Percentiles rank a stretch among this genome's conserved stretches.
Evolutionary conservation across 2,329 filamentous ascomycete species (phyloP).

Genomic region (Botrytis paeoniae): DNA sequence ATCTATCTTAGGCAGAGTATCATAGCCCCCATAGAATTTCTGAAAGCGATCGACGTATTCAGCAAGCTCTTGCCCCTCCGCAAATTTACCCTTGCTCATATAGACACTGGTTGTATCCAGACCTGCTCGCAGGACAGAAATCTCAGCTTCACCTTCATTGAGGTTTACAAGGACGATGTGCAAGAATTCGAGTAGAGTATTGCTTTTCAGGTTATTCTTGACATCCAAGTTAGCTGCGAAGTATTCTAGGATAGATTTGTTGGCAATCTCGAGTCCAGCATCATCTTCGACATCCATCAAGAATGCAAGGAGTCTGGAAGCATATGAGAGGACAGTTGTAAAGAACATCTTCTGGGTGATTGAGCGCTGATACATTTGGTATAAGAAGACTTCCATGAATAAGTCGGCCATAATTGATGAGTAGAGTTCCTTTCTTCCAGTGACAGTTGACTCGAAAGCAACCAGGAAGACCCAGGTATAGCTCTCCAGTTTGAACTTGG

Average conservation of each 20-base stretch:
- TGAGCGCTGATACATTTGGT: constrained; percentile 41
- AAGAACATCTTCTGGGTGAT: constrained; percentile 41
- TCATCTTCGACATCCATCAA: constrained; percentile 40
- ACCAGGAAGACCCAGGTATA: constrained; percentile 46
- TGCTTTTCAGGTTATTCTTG: constrained; percentile 36
- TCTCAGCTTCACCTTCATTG: constrained; percentile 35
- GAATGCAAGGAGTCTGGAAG: constrained; percentile 32
- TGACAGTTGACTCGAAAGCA: constrained; percentile 44
- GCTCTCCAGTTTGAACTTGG: constrained; percentile 36
- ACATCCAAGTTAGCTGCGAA: constrained; percentile 35
- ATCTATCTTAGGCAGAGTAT: constrained; percentile 40
- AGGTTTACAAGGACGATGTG: constrained; percentile 29
- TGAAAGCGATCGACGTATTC: constrained; percentile 45
- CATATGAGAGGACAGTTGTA: constrained; percentile 40
- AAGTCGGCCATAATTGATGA: constrained; percentile 45
- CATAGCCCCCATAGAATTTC: constrained; percentile 43
- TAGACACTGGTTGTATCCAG: constrained; percentile 36
- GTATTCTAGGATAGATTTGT: constrained; percentile 40
- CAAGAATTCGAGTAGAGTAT: constrained; percentile 31
- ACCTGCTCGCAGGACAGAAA: constrained; percentile 43
- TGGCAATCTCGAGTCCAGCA: constrained; percentile 38
- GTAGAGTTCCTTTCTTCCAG: constrained; percentile 38
- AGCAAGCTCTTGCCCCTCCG: constrained; percentile 44
- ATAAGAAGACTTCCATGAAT: constrained; percentile 44
- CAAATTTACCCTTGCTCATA: constrained; percentile 41